These are phyloP conservation scores for Blepharisma japonicum DNA, from an alignment of 73 alveolate species.

Conservation along the genomic window DNA sequence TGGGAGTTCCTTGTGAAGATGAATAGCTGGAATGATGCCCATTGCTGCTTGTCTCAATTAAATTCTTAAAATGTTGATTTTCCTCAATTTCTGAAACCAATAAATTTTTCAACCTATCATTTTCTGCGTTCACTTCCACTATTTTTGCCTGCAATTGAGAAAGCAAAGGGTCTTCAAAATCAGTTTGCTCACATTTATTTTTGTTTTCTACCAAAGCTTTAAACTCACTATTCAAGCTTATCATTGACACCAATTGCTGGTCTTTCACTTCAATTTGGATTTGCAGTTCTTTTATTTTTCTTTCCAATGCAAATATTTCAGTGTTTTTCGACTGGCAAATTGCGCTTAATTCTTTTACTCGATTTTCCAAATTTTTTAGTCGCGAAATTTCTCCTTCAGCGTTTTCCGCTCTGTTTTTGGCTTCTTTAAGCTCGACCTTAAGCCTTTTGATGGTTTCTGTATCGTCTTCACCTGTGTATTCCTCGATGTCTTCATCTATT, in stretches of 20 bases:
- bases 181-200: slow-evolving; percentile 6
- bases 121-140: neutral
- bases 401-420: neutral
- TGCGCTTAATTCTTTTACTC: slow-evolving; percentile 25
- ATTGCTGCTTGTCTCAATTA: too few species aligned
- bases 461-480: neutral
- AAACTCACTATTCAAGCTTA: neutral
- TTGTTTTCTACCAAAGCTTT: neutral
- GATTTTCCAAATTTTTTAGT: neutral
- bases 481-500: slow-evolving; percentile 15
- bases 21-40: too few species aligned
- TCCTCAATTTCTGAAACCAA: neutral
- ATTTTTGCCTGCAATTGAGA: neutral
- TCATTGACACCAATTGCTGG: slow-evolving; percentile 12
- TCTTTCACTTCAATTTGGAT: neutral
- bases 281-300: neutral
- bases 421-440: slow-evolving; percentile 1
- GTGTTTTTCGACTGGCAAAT: slow-evolving; percentile 29
- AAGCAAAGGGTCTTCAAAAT: neutral
- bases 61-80: neutral
- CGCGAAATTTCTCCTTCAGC: neutral
- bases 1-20: too few species aligned
- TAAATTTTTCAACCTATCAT: neutral
- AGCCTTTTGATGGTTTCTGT: neutral
- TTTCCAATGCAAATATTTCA: slow-evolving; percentile 21